Evolutionary conservation across 2,329 filamentous ascomycete species (phyloP).

Genomic region (Aspergillaceae sp.): DNA sequence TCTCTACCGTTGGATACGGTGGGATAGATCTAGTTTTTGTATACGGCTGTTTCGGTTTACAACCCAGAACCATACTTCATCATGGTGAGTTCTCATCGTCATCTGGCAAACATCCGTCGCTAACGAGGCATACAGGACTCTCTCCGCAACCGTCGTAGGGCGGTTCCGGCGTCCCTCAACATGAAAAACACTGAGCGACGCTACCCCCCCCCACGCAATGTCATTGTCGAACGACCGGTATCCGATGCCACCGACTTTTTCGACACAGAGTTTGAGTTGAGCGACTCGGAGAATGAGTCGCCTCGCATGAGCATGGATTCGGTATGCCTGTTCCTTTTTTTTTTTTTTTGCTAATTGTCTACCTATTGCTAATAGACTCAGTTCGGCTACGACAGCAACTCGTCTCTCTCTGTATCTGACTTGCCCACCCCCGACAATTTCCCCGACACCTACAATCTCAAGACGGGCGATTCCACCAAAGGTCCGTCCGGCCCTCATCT

Average conservation of each 20-base stretch:
- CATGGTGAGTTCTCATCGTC: not conserved
- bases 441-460: slow-evolving; percentile 52
- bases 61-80: slow-evolving; percentile 4
- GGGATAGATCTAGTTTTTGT: not conserved
- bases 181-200: slow-evolving; percentile 8
- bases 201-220: slow-evolving; percentile 6
- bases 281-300: slow-evolving; percentile 35
- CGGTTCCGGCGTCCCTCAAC: slow-evolving; percentile 9
- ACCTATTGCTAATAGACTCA: slow-evolving; percentile 2
- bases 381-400: slow-evolving; percentile 56
- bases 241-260: slow-evolving; percentile 29
- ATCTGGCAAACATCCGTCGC: not conserved
- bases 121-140: slow-evolving; percentile 6
- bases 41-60: too few relatives aligned
- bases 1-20: not conserved
- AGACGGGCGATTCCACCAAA: slow-evolving; percentile 54
- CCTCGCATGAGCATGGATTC: slow-evolving; percentile 49
- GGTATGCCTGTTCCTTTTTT: slow-evolving; percentile 9
- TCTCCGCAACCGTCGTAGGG: slow-evolving; percentile 10
- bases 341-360: not conserved
- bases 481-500: slow-evolving; percentile 85
- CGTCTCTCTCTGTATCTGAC: slow-evolving; percentile 79
- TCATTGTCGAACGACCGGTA: slow-evolving; percentile 15
- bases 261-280: slow-evolving; percentile 29
- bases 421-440: slow-evolving; percentile 65